phyloP scores from a whole-genome alignment of 306 rosid genomes.

The Sesbania bispinosa region DNA sequence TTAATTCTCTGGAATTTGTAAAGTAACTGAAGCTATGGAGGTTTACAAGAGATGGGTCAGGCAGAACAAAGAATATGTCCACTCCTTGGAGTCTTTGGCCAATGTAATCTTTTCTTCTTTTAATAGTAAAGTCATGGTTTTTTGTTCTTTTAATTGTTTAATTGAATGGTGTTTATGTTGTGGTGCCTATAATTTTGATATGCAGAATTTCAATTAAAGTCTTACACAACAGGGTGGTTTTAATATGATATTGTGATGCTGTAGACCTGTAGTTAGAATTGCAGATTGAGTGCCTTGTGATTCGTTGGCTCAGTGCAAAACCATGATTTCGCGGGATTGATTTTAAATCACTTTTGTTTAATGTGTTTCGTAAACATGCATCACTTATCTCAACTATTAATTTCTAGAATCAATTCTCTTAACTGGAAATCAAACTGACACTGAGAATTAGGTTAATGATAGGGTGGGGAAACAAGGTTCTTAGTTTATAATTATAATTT shows the following conservation, averaged over 20 bases:
- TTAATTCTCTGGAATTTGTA: background rate
- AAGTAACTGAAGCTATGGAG: conserved; percentile 57
- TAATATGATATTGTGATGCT: background rate
- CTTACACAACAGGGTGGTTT: background rate
- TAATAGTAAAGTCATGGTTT: background rate
- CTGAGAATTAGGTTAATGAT: background rate
- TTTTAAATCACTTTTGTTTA: too few species aligned
- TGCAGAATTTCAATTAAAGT: background rate
- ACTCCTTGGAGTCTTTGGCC: conserved; percentile 83
- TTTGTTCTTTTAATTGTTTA: background rate
- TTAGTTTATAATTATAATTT: background rate
- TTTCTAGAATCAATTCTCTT: too few species aligned
- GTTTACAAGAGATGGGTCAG: conserved; percentile 87
- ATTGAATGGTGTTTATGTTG: background rate
- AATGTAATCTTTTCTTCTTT: conserved; percentile 40
- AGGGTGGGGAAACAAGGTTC: background rate
- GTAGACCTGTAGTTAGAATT: background rate
- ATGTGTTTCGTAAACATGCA: too few species aligned
- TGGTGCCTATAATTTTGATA: background rate
- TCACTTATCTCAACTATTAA: too few species aligned
- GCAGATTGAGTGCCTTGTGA: background rate
- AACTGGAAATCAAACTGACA: too few species aligned
- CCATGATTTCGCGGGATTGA: too few species aligned
- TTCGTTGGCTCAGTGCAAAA: too few species aligned
- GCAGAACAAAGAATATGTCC: conserved; percentile 79